Base-by-base conservation (phyloP, 2,329 filamentous ascomycete species). In the Dactylella cylindrospora region DNA sequence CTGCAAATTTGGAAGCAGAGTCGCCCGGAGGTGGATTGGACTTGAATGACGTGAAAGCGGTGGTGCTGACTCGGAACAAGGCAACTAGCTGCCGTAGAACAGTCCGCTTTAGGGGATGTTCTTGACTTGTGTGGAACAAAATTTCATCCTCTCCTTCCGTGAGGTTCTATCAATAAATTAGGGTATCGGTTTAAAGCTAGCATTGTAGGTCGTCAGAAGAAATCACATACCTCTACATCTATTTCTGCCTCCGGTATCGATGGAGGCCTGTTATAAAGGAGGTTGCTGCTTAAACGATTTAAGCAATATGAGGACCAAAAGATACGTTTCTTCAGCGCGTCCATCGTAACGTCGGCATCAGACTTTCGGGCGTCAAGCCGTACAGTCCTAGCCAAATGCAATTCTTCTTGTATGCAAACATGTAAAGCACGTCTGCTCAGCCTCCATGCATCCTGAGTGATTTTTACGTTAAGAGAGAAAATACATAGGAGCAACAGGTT, bases 161-260 rank as follows among this genome's bases (percentile, higher is more conserved):
- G n/a, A n/a, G n/a, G n/a, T n/a, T n/a, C n/a, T n/a, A n/a, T n/a
- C n/a, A n/a, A n/a, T n/a, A n/a, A n/a, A n/a, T n/a, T n/a, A n/a
- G n/a, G n/a, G n/a, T n/a, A n/a, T n/a, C n/a, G n/a, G n/a, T n/a
- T n/a, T n/a, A n/a, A n/a, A n/a, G n/a, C n/a, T n/a, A n/a, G n/a
- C n/a, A n/a, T n/a, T n/a, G n/a, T n/a, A n/a, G n/a, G n/a, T n/a
- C n/a, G n/a, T n/a, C n/a, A n/a, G n/a, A n/a, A n/a, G n/a, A n/a
- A n/a, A n/a, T n/a, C n/a, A n/a, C 32, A 9, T 23, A 62, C 57
- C 49, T 62, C 49, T 8, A 25, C 15, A 13, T 54, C 49, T 17
- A 62, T 62, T 15, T 53, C 51, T 3, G 57, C 49, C 15, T 62
- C 57, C 2, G 57, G 57, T 50, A 62, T 62, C 25, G 57, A 62